phyloP scores from a whole-genome alignment of 805 yeast genomes.

The Candida succiphila region DNA sequence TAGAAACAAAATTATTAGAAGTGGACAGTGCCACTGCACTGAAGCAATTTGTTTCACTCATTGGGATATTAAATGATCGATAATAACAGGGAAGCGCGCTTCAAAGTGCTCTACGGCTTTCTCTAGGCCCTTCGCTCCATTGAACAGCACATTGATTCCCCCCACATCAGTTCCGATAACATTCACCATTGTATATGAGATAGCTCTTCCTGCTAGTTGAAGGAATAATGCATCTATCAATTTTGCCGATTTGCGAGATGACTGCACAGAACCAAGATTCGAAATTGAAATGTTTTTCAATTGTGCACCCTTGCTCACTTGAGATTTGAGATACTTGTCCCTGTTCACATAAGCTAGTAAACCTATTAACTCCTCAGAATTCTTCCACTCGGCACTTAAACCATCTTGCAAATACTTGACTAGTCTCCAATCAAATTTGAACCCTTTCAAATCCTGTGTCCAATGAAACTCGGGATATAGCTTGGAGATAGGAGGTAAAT shows the following conservation, averaged over 20 bases:
- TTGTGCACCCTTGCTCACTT: not conserved
- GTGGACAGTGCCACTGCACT: not conserved
- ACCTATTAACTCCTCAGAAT: slow-evolving; percentile 4
- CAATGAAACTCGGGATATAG: not conserved
- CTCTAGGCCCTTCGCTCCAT: not conserved
- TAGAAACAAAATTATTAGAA: no score
- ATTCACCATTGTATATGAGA: slow-evolving; percentile 8
- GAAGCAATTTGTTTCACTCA: not conserved
- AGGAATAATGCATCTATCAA: slow-evolving; percentile 9
- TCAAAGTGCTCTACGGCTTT: not conserved
- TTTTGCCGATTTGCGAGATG: slow-evolving; percentile 1
- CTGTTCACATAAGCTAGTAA: slow-evolving; percentile 4
- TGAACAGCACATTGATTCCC: slow-evolving; percentile 7
- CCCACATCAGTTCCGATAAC: slow-evolving; percentile 9
- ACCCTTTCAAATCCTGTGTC: not conserved
- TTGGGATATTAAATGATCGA: not conserved
- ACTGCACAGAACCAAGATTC: slow-evolving; percentile 8
- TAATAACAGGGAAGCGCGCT: no score
- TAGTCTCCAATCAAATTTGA: slow-evolving; percentile 7
- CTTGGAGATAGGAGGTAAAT: not conserved
- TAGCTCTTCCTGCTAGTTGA: slow-evolving; percentile 7
- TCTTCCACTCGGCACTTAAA: not conserved
- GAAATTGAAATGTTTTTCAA: slow-evolving; percentile 5
- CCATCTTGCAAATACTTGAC: slow-evolving; percentile 6
- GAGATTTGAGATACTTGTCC: slow-evolving; percentile 1